Percentiles rank a stretch among this genome's conserved stretches.
Evolutionary conservation across 768 basidiomycete genomes (phyloP).

Genomic region (Sistotremastrum suecicum): DNA sequence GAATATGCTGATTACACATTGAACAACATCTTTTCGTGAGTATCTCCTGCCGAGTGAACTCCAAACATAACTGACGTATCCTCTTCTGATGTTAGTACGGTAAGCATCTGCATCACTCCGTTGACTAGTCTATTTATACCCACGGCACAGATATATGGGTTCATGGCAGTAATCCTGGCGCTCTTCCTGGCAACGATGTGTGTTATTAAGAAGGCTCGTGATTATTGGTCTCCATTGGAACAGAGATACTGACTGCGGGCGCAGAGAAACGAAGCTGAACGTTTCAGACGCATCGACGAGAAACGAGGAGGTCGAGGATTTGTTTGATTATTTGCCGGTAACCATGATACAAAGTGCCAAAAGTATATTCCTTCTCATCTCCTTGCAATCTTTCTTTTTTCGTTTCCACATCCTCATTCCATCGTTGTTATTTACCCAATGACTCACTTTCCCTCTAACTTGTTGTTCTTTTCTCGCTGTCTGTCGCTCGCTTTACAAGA

Average conservation of each 20-base stretch:
- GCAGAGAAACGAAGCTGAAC: conserved; percentile 65
- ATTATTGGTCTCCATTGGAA: not conserved
- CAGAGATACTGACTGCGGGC: not conserved
- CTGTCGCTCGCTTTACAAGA: too few species aligned
- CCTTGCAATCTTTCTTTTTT: too few species aligned
- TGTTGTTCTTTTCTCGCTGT: too few species aligned
- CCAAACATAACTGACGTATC: not conserved
- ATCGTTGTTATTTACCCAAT: too few species aligned
- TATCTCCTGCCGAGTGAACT: conserved; percentile 8
- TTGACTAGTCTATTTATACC: not conserved
- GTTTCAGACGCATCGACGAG: conserved; percentile 80
- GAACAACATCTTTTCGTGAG: conserved; percentile 75
- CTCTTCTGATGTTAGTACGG: conserved; percentile 24
- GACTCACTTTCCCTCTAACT: too few species aligned
- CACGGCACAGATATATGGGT: conserved; percentile 53
- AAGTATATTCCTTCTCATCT: too few species aligned
- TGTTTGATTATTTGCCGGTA: conserved; percentile 32
- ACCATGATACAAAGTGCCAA: too few species aligned
- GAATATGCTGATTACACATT: conserved; percentile 55
- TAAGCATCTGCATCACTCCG: conserved; percentile 13
- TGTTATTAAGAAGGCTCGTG: conserved; percentile 62
- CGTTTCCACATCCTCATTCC: too few species aligned
- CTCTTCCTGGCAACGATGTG: conserved; percentile 73
- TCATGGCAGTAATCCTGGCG: conserved; percentile 62
- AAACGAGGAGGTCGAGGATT: conserved; percentile 83